A percentile compares a stretch with the other conserved stretches of the same genome.
Evolutionary conservation across 129 eudicot species (phyloP).

Genomic region (Tagetes erecta): DNA sequence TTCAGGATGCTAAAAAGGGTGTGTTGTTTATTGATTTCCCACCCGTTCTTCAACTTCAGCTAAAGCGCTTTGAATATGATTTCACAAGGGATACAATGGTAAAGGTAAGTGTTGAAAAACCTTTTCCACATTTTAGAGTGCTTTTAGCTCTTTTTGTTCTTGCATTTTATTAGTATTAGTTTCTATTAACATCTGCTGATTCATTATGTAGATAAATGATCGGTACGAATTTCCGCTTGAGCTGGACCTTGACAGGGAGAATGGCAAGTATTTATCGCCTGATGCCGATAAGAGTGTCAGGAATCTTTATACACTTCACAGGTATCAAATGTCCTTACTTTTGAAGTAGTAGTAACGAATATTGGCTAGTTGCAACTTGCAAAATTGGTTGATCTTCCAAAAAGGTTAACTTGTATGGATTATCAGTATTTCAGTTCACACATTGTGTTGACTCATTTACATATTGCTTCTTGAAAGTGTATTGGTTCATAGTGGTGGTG

Average conservation of each 20-base stretch:
- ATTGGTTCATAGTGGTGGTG: conserved; percentile 97
- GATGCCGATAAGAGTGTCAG: conserved; percentile 91
- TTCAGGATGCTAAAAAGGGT: conserved; percentile 80
- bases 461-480: conserved; percentile 56
- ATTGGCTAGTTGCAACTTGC: conserved; percentile 8
- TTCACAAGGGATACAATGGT: conserved; percentile 84
- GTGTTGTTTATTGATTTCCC: conserved; percentile 82
- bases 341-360: not conserved
- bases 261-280: conserved; percentile 88
- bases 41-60: conserved; percentile 81
- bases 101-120: conserved; percentile 45
- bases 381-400: conserved; percentile 1
- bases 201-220: conserved; percentile 78
- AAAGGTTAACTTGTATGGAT: not conserved
- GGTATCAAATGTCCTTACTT: conserved; percentile 42
- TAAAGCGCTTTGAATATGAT: conserved; percentile 85
- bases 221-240: conserved; percentile 95
- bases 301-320: conserved; percentile 89
- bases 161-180: no score
- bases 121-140: not conserved
- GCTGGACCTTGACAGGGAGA: conserved; percentile 89
- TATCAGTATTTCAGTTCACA: not conserved
- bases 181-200: conserved; percentile 5
- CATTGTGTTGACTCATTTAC: conserved; percentile 17
- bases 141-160: no score